Evolutionary conservation across 1,139 yeast genomes (phyloP).

Genomic region (Yamadazyma buinensis): DNA sequence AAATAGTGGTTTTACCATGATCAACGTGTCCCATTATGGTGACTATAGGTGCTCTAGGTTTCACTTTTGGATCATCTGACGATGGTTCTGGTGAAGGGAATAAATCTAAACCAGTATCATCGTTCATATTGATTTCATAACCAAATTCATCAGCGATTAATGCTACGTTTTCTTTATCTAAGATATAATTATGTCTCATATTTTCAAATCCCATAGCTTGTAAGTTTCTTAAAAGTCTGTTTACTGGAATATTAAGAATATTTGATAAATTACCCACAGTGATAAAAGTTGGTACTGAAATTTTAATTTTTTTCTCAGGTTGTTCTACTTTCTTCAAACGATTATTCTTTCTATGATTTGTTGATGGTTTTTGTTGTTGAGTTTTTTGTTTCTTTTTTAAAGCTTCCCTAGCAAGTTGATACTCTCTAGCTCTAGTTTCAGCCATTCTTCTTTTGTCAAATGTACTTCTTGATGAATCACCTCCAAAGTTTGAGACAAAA

Average conservation of each 20-base stretch:
- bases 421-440: constrained; percentile 5
- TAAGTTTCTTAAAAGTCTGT: constrained; percentile 55
- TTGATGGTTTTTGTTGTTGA: not conserved
- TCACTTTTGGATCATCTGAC: constrained; percentile 39
- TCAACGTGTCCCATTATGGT: constrained; percentile 99
- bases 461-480: too few species aligned
- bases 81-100: constrained; percentile 39
- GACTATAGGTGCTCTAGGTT: constrained; percentile 85
- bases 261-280: constrained; percentile 76
- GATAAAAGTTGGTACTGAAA: constrained; percentile 68
- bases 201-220: constrained; percentile 72
- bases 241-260: constrained; percentile 61
- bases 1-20: constrained; percentile 94
- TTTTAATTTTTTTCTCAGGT: constrained; percentile 13
- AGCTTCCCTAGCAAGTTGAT: constrained; percentile 15
- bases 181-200: constrained; percentile 69
- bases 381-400: constrained; percentile 12
- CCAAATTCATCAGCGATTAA: constrained; percentile 88
- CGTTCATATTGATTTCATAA: constrained; percentile 59
- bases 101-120: constrained; percentile 60
- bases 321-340: not conserved
- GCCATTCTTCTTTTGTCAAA: constrained; percentile 2
- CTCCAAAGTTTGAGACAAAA: too few species aligned
- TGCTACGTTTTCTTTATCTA: constrained; percentile 82
- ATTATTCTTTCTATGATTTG: not conserved